Evolutionary conservation across 2,329 filamentous ascomycete genomes (phyloP).

Genomic region (Colletotrichum chlorophyti): DNA sequence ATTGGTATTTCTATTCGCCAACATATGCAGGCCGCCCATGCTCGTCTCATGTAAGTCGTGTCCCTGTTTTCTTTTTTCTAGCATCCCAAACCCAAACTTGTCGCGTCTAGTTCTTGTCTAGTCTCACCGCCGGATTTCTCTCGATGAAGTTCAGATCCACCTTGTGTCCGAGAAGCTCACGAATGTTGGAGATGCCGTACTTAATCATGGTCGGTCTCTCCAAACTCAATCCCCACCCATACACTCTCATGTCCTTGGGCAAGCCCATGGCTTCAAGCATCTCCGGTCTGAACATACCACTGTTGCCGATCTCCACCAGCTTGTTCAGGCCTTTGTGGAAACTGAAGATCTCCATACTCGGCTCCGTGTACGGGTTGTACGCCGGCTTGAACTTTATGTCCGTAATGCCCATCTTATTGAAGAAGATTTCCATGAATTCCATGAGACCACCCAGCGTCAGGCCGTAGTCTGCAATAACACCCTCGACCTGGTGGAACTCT

Average conservation of each 20-base stretch:
- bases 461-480: constrained; percentile 96
- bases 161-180: constrained; percentile 92
- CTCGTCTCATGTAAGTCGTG: constrained; percentile 23
- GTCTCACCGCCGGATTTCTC: constrained; percentile 85
- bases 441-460: constrained; percentile 92
- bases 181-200: constrained; percentile 87
- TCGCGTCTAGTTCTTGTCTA: constrained; percentile 82
- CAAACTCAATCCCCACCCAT: constrained; percentile 85
- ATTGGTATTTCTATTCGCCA: constrained; percentile 29
- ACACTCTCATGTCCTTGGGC: constrained; percentile 89
- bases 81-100: not conserved
- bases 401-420: constrained; percentile 90
- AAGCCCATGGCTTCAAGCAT: constrained; percentile 96
- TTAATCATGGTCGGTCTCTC: constrained; percentile 99
- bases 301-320: constrained; percentile 97
- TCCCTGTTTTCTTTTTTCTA: not conserved
- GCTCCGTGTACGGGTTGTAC: constrained; percentile 95
- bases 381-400: constrained; percentile 94
- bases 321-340: constrained; percentile 89
- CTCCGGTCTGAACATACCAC: constrained; percentile 97
- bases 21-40: constrained; percentile 26
- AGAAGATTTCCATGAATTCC: constrained; percentile 94
- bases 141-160: constrained; percentile 94
- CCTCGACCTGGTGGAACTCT: constrained; percentile 98
- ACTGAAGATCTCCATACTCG: constrained; percentile 97